Percentiles rank a stretch among this genome's conserved stretches.
These are phyloP conservation scores for Peronospora farinosa DNA, from an alignment of 352 stramenopile species.

Conservation along the genomic window DNA sequence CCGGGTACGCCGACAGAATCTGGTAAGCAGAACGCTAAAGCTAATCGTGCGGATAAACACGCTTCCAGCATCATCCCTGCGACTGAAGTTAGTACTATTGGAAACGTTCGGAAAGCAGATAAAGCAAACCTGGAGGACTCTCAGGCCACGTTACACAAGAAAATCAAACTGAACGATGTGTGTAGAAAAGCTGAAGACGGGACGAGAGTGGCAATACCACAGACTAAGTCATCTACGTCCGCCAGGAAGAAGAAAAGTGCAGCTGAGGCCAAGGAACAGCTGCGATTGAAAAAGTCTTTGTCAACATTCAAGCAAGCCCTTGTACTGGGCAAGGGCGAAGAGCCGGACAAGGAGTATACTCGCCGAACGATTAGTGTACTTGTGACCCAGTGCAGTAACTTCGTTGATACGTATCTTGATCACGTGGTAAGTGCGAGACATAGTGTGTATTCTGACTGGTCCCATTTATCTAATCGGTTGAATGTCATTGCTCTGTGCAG, in stretches of 20 bases:
- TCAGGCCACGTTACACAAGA: constrained; percentile 9
- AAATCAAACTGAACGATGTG: constrained; percentile 3
- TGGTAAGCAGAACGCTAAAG: not conserved
- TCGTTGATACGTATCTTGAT: constrained; percentile 17
- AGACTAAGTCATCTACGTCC: too few species aligned
- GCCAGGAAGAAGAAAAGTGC: constrained; percentile 9
- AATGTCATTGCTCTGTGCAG: constrained; percentile 8
- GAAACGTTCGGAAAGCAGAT: constrained; percentile 11
- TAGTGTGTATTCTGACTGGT: not conserved
- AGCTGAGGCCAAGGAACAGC: constrained; percentile 12
- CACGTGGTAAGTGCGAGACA: constrained; percentile 25
- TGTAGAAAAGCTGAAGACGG: not conserved
- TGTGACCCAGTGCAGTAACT: constrained; percentile 26
- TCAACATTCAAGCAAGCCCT: constrained; percentile 29
- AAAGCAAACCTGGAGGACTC: constrained; percentile 11
- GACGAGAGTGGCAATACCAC: too few species aligned
- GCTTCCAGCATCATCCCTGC: not conserved
- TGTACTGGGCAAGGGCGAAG: constrained; percentile 22
- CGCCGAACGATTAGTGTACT: constrained; percentile 32
- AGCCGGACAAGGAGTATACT: constrained; percentile 25
- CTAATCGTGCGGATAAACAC: not conserved
- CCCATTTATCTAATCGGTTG: not conserved
- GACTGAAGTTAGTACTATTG: not conserved
- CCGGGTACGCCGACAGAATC: not conserved
- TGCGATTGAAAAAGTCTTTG: constrained; percentile 20